Base-by-base conservation (phyloP, 495 filamentous ascomycete species). In the Aspergillus sparsus region DNA sequence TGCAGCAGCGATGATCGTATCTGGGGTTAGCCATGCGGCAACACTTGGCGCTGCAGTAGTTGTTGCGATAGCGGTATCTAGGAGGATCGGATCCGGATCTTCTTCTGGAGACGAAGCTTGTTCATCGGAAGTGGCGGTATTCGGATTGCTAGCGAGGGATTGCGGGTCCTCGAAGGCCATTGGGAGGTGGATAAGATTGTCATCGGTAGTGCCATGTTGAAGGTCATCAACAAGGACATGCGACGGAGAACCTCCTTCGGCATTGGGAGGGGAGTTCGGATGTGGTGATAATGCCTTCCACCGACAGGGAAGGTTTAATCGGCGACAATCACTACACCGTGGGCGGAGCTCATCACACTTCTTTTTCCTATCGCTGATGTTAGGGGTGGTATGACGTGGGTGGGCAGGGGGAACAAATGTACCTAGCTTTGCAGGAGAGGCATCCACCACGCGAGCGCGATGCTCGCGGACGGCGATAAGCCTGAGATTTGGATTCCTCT, bases 351-450 rank as follows among this genome's bases (percentile, higher is more conserved):
- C 69, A 21, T 71, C 69, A 33, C 69, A 70, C 32, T 68, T 69
- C 57, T 71, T 71, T 57, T 71, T 71, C 44, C 44, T 47, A 47
- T 47, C 44, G 16, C n/a, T 7, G 15, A 0, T 5, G 16, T 21
- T 18, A 21, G 6, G 37, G 3, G 10, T 47, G 0, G 18, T 47
- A 47, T 47, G n/a, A 10, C 44, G 33, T 10, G 33, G 12, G 8
- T 3, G 6, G 39, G 16, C 37, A 13, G 62, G 32, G 41, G 54
- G 41, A 16, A 21, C 21, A 27, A 27, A 54, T 49, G 27, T 61
- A 69, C 70, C 70, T 64, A 13, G 68, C 46, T 58, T 70, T 72
- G 66, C 70, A 70, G 57, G 70, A 66, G 15, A 70, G 10, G 59
- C 70, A 72, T 12, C 66, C 68, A 8, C 65, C 58, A 5, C 68